phyloP scores from a whole-genome alignment of 2,329 filamentous ascomycete genomes.

The Bipolaris gigantea region DNA sequence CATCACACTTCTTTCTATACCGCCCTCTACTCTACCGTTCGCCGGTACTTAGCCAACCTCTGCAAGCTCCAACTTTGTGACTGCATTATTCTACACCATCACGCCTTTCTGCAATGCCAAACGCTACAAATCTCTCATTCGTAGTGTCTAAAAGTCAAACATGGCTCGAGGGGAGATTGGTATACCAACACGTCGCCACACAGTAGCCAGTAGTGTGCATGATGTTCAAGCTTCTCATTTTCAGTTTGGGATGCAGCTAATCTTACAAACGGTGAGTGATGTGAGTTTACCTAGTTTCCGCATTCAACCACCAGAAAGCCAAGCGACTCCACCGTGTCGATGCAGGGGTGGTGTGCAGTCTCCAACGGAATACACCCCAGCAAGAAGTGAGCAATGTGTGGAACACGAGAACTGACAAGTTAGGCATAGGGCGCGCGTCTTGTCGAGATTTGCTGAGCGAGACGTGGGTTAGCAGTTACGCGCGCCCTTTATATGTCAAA shows the following conservation, averaged over 20 bases:
- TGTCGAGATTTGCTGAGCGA: background rate
- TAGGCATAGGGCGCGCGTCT: slow-evolving; percentile 7
- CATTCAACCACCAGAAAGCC: background rate
- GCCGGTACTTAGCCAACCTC: background rate
- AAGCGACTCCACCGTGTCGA: background rate
- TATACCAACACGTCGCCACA: background rate
- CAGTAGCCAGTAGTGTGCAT: background rate
- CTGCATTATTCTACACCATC: background rate
- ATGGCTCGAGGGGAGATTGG: background rate
- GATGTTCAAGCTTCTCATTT: background rate
- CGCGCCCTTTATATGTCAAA: slow-evolving; percentile 14
- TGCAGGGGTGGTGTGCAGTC: background rate
- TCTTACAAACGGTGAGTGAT: background rate
- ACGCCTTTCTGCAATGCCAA: background rate
- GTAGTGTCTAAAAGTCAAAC: background rate
- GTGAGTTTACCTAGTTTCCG: background rate
- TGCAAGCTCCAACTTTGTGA: slow-evolving; percentile 1
- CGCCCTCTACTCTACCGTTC: background rate
- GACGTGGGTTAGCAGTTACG: slow-evolving; percentile 2
- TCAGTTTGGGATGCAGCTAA: background rate
- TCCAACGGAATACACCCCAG: background rate
- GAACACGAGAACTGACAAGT: background rate
- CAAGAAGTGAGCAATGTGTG: background rate
- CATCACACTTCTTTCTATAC: slow-evolving; percentile 5
- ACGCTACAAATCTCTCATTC: background rate